phyloP scores from a whole-genome alignment of 768 basidiomycete genomes.

The Rhizopogon vulgaris region DNA sequence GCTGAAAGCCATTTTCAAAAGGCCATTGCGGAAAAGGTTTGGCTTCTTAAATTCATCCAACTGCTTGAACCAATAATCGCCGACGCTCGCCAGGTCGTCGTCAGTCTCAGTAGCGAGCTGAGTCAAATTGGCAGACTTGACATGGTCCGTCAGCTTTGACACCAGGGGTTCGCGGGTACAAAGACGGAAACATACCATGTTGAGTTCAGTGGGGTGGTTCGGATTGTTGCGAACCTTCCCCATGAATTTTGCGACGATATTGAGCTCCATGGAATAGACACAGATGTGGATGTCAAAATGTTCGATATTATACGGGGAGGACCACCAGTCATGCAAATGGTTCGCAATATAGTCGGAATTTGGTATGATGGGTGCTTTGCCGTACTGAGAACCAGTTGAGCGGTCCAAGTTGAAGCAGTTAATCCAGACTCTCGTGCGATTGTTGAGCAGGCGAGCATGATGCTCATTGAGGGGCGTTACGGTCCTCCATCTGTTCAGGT shows the following conservation, averaged over 20 bases:
- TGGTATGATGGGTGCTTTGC: constrained; percentile 76
- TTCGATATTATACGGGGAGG: constrained; percentile 59
- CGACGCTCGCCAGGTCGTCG: constrained; percentile 55
- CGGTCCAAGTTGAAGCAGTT: constrained; percentile 90
- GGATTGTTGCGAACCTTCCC: constrained; percentile 68
- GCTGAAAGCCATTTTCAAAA: constrained; percentile 57
- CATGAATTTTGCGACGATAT: constrained; percentile 54
- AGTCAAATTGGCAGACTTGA: constrained; percentile 61
- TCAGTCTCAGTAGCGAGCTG: constrained; percentile 59
- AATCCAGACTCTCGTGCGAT: constrained; percentile 86
- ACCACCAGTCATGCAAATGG: constrained; percentile 70
- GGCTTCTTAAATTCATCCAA: constrained; percentile 45
- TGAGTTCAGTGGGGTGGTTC: constrained; percentile 66
- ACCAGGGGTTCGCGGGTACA: not conserved
- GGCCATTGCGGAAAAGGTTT: constrained; percentile 55
- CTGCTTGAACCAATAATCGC: constrained; percentile 49
- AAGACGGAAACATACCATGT: constrained; percentile 43
- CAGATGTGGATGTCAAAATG: constrained; percentile 79
- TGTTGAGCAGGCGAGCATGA: constrained; percentile 81
- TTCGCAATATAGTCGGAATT: constrained; percentile 72
- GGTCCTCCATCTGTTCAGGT: constrained; percentile 73
- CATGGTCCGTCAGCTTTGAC: not conserved
- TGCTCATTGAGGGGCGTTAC: constrained; percentile 73
- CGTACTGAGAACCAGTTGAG: constrained; percentile 83
- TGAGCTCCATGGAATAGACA: constrained; percentile 71